Base-by-base conservation (phyloP, 768 basidiomycete species). In the Xerocomellus amylosporus region DNA sequence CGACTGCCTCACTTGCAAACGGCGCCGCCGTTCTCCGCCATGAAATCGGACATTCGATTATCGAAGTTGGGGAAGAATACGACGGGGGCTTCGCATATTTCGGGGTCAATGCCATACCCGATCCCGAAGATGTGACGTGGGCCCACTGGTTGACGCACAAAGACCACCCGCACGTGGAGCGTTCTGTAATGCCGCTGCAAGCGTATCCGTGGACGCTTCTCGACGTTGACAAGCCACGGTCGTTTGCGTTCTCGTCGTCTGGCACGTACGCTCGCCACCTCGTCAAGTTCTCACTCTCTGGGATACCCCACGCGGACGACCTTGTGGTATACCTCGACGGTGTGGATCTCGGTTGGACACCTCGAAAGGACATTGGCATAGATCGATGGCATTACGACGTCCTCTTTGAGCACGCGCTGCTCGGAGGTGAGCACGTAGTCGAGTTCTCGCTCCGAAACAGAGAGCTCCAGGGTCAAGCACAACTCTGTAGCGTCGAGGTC, bases 301-400 rank as follows among this genome's bases (percentile, higher is more conserved):
- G 89, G 14, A 60, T 90, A 28, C 86, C 87, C 0, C 67, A 71
- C 4, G 68, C 66, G 15, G 65, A 68, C 15, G 84, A 87, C 59
- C 68, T 91, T 17, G 73, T 58, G 4, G 79, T 90, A 5, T 74
- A 75, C 51, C 66, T 91, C 19, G 88, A 91, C 62, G 87, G 80
- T 2, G 56, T 65, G 4, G 77, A 84, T 57, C 73, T 92, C 2
- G 69, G 59, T 3, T 91, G 89, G 89, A 64, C 54, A 17, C 68
- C 68, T 12, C 75, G 75, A 46, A 59, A 64, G 12, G 77, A 73
- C 44, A 80, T 90, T 40, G 86, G 85, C 14, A 56, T 83, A 15
- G 89, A 90, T 64, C 76, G 89, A 24, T 90, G 87, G 86, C 86
- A 86, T 64, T 90, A 92, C 62, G 83, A 88, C 52, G 71, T 88